phyloP scores from a whole-genome alignment of 352 stramenopile species.

The Globisporangium iwayamae region DNA sequence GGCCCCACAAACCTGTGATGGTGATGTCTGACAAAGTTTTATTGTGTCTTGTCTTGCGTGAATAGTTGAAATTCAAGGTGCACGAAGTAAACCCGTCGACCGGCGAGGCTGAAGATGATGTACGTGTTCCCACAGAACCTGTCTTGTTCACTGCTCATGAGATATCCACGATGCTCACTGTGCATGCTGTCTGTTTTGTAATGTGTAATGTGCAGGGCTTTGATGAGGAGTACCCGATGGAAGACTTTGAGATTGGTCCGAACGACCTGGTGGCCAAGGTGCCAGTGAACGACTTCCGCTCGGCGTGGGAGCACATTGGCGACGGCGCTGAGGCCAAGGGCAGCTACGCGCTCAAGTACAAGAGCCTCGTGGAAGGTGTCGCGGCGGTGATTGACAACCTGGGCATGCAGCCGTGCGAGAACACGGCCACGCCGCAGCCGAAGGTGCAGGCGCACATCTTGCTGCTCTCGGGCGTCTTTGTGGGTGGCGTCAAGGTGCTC shows the following conservation, averaged over 20 bases:
- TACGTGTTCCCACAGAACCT: constrained; percentile 14
- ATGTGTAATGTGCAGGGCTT: constrained; percentile 61
- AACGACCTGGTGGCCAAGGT: constrained; percentile 98
- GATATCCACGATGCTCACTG: neutral
- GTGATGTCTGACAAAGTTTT: neutral
- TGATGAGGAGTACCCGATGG: constrained; percentile 98
- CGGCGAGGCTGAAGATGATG: constrained; percentile 84
- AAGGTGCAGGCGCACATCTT: constrained; percentile 95
- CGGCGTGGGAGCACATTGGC: constrained; percentile 94
- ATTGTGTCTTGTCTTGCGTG: neutral
- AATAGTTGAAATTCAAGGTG: constrained; percentile 92
- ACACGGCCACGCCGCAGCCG: constrained; percentile 85
- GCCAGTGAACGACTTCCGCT: constrained; percentile 94
- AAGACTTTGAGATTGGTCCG: constrained; percentile 94
- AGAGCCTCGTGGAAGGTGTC: constrained; percentile 95
- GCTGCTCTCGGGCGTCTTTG: constrained; percentile 95
- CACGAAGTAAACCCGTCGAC: constrained; percentile 95
- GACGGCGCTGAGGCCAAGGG: constrained; percentile 95
- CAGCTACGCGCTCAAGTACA: constrained; percentile 96
- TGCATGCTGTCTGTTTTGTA: constrained; percentile 12
- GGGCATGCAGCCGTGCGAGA: constrained; percentile 97
- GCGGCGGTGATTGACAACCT: constrained; percentile 95
- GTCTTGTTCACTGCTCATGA: neutral
- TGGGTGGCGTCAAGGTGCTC: constrained; percentile 92
- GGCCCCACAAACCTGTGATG: neutral